Base-by-base conservation (phyloP, 441 rosid genomes). In the Syzygium syzygioides region DNA sequence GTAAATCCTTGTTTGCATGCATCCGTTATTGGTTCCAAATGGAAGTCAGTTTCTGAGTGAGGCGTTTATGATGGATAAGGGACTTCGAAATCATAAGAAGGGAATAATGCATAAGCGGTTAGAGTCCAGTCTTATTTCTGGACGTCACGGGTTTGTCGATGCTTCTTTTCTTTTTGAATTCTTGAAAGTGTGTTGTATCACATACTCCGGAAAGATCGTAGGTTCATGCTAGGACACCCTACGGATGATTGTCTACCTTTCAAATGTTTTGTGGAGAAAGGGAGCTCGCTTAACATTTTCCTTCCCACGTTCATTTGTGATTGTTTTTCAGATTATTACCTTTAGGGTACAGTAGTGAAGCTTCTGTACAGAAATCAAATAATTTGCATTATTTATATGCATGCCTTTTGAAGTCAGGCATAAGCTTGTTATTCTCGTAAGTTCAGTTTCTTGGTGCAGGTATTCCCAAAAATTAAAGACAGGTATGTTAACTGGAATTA, bases 381-480 rank as follows among this genome's bases (percentile, higher is more conserved):
- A 76, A 41, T 41, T 76, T 76, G n/a, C 52, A 41, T 76, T 41
- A 79, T 79, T 34, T 79, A 79, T 41, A 3, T 30, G 84, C 30
- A 79, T 25, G 19, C 84, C 83, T 79, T 45, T 45, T 79, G 30
- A 79, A 79, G 66, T 34, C 53, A 86, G 68, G 28, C 14, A 23
- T 79, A 57, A 55, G 54, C 86, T 79, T 41, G 48, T 34, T 37
- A 26, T 37, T 59, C 23, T 55, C 48, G 28, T 45, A 55, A 83
- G 17, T 66, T 80, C 86, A 89, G 92, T 91, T 90, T 92, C 86
- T 90, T 87, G 88, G 86, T 93, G 94, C 94, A 97, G 99, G 96
- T 98, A 55, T 98, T 95, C 90, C 99, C 99, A 60, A 97, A 96
- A 94, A 95, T 98, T 84, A 97, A 97, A 91, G 99, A 97, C 95